Evolutionary conservation across 129 eudicot species (phyloP).

Genomic region (Flaveria bidentis): DNA sequence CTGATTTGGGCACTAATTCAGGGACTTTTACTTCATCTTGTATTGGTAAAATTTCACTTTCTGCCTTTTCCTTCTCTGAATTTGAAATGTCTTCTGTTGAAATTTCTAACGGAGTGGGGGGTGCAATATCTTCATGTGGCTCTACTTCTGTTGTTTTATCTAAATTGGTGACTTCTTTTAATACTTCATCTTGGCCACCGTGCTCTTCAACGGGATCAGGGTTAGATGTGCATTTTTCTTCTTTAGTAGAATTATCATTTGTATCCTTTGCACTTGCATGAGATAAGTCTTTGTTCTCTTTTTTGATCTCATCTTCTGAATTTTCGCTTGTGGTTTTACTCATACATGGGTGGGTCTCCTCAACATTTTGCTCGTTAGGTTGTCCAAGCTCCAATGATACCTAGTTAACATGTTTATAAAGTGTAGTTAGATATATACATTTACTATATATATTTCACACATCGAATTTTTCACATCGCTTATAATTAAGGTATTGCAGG

Average conservation of each 20-base stretch:
- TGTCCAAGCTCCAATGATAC: conserved; percentile 4
- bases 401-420: neutral
- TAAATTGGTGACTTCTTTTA: conserved; percentile 17
- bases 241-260: conserved; percentile 1
- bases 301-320: conserved; percentile 18
- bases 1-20: conserved; percentile 24
- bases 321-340: conserved; percentile 11
- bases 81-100: conserved; percentile 25
- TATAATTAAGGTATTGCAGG: neutral
- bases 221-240: conserved; percentile 6
- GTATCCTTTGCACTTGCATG: conserved; percentile 8
- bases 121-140: conserved; percentile 25
- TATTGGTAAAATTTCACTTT: conserved; percentile 15
- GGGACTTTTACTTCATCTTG: conserved; percentile 32
- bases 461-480: too few species aligned
- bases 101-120: conserved; percentile 1
- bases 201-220: conserved; percentile 21
- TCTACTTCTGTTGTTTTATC: conserved; percentile 30
- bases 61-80: conserved; percentile 28
- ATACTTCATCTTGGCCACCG: conserved; percentile 17
- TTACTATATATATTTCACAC: neutral
- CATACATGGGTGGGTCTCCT: neutral
- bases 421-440: conserved; percentile 2
- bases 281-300: conserved; percentile 14
- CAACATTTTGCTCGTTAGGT: conserved; percentile 10